Evolutionary conservation across 2,329 filamentous ascomycete genomes (phyloP), one percentile per base, ranked within the genome.

Genomic region (Leptographium wingfieldii): DNA sequence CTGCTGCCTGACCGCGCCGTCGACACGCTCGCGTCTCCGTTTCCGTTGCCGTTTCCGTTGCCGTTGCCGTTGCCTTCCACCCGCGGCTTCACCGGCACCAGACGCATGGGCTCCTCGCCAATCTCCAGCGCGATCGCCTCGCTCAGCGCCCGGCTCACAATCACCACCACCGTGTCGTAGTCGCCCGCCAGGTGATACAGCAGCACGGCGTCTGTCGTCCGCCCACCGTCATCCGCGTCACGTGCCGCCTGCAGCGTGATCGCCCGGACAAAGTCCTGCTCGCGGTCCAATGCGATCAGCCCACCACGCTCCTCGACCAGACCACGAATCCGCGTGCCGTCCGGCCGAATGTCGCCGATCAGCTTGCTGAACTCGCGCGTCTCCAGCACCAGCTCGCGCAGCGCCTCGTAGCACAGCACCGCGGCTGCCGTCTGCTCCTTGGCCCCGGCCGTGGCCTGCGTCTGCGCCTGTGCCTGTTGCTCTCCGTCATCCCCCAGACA

Each of bases 371-470:
- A 99, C 69, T 99, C 94, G 65, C 92, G 85, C 25, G 92, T 96
- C 74, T 99, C 94, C n/a, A 99, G 80, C 31, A 96, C 91, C 60
- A 97, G 84, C 72, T 97, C 94, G 43, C 92, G 88, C 60, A 99
- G 78, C 7, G 91, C 92, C 72, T 96, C 90, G 72, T 96, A 90
- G 73, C 92, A 97, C 46, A 96, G 82, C 55, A 83, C 58, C 85
- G 82, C 69, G 96, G 92, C 52, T 60, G 88, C 82, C 25, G 16
- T 40, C 33, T 33, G 43, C 40, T 27, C 27, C 31, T 38, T 1
- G 40, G 46, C 29, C 22, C 46, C 29, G 12, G 46, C 29, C 35
- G 4, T 25, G 10, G 33, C 16, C 14, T 14, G 19, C 22, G 22
- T 22, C 22, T 22, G 22, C 22, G 22, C 22, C 22, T 22, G 22